phyloP scores from a whole-genome alignment of 2,329 filamentous ascomycete genomes.

The Fulvia fulva region DNA sequence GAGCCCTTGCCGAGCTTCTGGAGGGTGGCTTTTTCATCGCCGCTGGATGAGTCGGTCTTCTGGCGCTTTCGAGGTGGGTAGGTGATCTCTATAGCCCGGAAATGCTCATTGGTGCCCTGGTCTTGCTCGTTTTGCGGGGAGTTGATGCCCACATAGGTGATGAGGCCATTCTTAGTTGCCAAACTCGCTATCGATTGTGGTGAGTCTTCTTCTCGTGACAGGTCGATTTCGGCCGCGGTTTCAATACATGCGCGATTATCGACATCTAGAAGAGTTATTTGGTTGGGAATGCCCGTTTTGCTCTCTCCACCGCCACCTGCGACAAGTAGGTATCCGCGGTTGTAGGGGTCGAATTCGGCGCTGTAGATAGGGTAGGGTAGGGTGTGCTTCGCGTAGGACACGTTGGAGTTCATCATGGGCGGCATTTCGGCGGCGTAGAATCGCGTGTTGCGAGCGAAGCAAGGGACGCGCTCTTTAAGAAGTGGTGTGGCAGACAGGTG shows the following conservation, averaged over 20 bases:
- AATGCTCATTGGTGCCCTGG: conserved; percentile 76
- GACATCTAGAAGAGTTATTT: conserved; percentile 75
- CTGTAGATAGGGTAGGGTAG: conserved; percentile 82
- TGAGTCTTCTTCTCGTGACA: conserved; percentile 82
- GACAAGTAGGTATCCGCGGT: conserved; percentile 71
- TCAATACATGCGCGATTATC: conserved; percentile 62
- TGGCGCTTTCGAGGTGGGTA: conserved; percentile 48
- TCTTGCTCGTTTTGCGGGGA: conserved; percentile 66
- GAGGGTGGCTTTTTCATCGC: conserved; percentile 37
- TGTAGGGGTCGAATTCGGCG: conserved; percentile 80
- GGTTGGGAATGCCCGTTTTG: conserved; percentile 77
- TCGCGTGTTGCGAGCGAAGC: background rate
- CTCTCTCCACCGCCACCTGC: conserved; percentile 84
- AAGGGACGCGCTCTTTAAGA: background rate
- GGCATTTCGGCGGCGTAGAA: conserved; percentile 5
- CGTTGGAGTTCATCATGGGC: conserved; percentile 21
- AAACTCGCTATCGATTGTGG: conserved; percentile 77
- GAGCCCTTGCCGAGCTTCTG: conserved; percentile 48
- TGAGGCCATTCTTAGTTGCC: conserved; percentile 52
- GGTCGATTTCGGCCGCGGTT: conserved; percentile 65
- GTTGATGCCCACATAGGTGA: conserved; percentile 73
- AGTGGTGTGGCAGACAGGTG: background rate
- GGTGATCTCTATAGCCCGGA: conserved; percentile 68
- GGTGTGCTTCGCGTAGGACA: conserved; percentile 56
- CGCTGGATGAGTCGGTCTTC: conserved; percentile 35